phyloP scores from a whole-genome alignment of 129 eudicot species.

The Lonicera japonica region DNA sequence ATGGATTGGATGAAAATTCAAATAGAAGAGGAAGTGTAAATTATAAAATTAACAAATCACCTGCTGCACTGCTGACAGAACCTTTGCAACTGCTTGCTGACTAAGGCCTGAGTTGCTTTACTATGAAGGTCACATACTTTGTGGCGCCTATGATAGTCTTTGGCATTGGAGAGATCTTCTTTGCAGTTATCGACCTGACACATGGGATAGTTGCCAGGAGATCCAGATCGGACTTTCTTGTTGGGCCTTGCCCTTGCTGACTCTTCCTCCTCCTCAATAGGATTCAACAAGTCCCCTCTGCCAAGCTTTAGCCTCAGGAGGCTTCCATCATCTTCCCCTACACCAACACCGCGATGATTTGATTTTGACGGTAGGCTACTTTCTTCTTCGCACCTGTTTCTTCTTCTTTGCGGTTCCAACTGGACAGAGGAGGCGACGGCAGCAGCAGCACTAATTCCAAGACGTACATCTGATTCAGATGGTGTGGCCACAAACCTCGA shows the following conservation, averaged over 20 bases:
- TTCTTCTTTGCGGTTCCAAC: neutral
- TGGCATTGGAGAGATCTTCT: conserved; percentile 75
- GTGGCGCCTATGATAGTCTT: conserved; percentile 93
- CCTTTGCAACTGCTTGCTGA: conserved; percentile 92
- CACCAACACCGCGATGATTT: neutral
- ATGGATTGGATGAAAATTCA: no score
- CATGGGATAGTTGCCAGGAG: conserved; percentile 74
- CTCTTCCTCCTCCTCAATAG: conserved; percentile 39
- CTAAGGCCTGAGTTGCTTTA: conserved; percentile 77
- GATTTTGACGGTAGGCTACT: neutral
- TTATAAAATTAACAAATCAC: conserved; percentile 30
- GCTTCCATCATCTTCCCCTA: conserved; percentile 31
- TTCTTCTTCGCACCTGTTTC: neutral
- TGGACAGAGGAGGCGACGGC: conserved; percentile 5
- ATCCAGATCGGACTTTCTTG: conserved; percentile 79
- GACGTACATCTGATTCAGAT: conserved; percentile 27
- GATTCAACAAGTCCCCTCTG: conserved; percentile 26
- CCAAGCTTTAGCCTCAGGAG: conserved; percentile 57
- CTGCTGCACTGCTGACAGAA: conserved; percentile 99
- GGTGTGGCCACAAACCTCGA: conserved; percentile 75
- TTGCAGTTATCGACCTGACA: conserved; percentile 94
- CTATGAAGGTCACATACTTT: conserved; percentile 93
- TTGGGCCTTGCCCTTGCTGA: conserved; percentile 33
- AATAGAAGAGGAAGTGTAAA: no score
- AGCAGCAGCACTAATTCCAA: conserved; percentile 9